Percentiles rank a stretch among this genome's conserved stretches.
Evolutionary conservation across 768 basidiomycete genomes (phyloP).

Genomic region (Agaricus blazei): DNA sequence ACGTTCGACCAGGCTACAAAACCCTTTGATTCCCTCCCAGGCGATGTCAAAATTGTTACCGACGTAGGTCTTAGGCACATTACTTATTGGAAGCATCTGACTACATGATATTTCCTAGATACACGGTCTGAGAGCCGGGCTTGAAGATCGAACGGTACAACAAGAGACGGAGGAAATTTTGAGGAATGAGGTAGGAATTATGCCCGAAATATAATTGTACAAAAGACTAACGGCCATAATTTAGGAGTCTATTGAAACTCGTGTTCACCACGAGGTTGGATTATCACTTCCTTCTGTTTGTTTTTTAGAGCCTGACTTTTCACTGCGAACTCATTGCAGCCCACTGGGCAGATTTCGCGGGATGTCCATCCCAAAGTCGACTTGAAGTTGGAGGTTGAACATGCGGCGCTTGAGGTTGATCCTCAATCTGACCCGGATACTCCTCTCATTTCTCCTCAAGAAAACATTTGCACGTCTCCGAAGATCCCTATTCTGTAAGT

Average conservation of each 20-base stretch:
- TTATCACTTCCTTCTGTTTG: neutral
- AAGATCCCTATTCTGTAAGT: constrained; percentile 6
- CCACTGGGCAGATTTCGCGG: constrained; percentile 36
- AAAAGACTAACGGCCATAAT: constrained; percentile 29
- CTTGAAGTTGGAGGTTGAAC: constrained; percentile 38
- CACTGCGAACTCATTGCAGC: constrained; percentile 22
- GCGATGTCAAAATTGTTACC: constrained; percentile 37
- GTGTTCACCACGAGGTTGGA: constrained; percentile 37
- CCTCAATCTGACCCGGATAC: neutral
- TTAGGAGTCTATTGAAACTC: constrained; percentile 30
- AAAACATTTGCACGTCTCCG: neutral
- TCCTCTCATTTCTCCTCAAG: constrained; percentile 3
- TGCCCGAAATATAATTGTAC: constrained; percentile 35
- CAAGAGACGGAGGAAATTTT: constrained; percentile 33
- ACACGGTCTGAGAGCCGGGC: constrained; percentile 27
- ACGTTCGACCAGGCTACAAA: constrained; percentile 33
- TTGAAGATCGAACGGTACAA: constrained; percentile 32
- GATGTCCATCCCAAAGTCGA: constrained; percentile 32
- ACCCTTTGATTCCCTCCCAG: constrained; percentile 39
- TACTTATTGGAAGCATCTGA: neutral
- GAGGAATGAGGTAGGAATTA: constrained; percentile 33
- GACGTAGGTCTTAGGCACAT: constrained; percentile 29
- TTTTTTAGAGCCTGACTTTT: neutral
- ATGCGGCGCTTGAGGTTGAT: constrained; percentile 42
- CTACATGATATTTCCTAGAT: constrained; percentile 27